Evolutionary conservation across 306 rosid genomes (phyloP).

Genomic region (Glycyrrhiza uralensis): DNA sequence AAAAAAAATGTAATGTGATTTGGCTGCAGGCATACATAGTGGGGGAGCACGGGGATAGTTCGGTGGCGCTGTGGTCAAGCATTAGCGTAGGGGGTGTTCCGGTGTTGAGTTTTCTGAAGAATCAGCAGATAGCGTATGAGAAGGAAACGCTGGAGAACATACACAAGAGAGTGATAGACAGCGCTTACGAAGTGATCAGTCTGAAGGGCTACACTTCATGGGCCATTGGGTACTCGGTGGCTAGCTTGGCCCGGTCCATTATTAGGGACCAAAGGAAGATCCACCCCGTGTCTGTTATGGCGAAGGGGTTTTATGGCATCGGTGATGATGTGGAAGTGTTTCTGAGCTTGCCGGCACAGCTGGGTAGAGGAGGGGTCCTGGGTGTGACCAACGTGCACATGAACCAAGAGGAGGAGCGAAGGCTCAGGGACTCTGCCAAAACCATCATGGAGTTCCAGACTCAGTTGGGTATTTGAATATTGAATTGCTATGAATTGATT

Average conservation of each 20-base stretch:
- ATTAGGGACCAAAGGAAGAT: constrained; percentile 79
- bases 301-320: constrained; percentile 67
- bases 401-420: constrained; percentile 52
- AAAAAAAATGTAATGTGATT: too few species aligned
- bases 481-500: neutral
- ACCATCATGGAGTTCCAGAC: constrained; percentile 58
- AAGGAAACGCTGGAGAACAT: constrained; percentile 71
- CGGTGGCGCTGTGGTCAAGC: constrained; percentile 95
- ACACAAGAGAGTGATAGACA: constrained; percentile 56
- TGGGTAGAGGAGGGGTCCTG: constrained; percentile 72
- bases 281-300: constrained; percentile 74
- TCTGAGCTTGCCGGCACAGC: constrained; percentile 78
- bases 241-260: constrained; percentile 58
- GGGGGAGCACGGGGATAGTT: constrained; percentile 96
- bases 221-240: constrained; percentile 92
- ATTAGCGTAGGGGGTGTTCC: constrained; percentile 87
- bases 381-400: constrained; percentile 77
- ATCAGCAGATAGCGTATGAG: constrained; percentile 63
- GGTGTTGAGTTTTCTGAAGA: constrained; percentile 68
- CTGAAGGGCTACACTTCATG: constrained; percentile 90
- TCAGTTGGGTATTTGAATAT: constrained; percentile 53
- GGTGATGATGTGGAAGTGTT: constrained; percentile 68
- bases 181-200: constrained; percentile 81
- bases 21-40: constrained; percentile 68
- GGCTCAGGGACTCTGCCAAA: constrained; percentile 59